Base-by-base conservation (phyloP, 345 rosid species). In the Cardamine occulta region DNA sequence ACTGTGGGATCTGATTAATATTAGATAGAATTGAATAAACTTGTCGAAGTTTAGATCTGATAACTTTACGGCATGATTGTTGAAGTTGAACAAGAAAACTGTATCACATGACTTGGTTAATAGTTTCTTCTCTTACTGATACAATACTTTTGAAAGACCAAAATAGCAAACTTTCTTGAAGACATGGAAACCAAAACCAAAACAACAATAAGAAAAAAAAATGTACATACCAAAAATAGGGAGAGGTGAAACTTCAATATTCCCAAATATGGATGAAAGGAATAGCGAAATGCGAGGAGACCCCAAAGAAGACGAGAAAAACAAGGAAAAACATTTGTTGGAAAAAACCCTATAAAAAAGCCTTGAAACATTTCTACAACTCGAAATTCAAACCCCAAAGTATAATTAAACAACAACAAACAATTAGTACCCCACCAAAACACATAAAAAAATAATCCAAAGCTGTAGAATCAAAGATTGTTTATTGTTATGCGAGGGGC, bases 401-500 rank as follows among this genome's bases (percentile, higher is more conserved):
- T 65, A 73, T 52, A 76, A 37, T 19, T 24, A 37, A 54, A 68
- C 65, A 70, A 55, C 62, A 72, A 54, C 29, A 72, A 31, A 70
- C 55, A 23, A 61, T 23, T 56, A 45, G 26, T 34, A 70, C 61
- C 44, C 52, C 60, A 51, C 55, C 52, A 76, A 51, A 75, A 57
- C 42, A 53, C 23, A 35, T 9, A 8, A 35, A 51, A 52, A 52
- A 65, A 66, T 1, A 61, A 59, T 2, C 32, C 6, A 35, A 47
- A 66, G 28, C 18, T 48, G 24, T 70, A 9, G 28, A 56, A 60
- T 13, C 63, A 49, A 31, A 52, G 12, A 42, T 73, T 73, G 73
- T 53, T 70, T 54, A 72, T 65, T 71, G 73, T 75, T 55, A 80
- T 80, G 91, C 81, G 60, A 40, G 80, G 82, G 81, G 77, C 72